Conservation (phyloP, 78 protist species). For the Dictyostelium citrinum region DNA sequence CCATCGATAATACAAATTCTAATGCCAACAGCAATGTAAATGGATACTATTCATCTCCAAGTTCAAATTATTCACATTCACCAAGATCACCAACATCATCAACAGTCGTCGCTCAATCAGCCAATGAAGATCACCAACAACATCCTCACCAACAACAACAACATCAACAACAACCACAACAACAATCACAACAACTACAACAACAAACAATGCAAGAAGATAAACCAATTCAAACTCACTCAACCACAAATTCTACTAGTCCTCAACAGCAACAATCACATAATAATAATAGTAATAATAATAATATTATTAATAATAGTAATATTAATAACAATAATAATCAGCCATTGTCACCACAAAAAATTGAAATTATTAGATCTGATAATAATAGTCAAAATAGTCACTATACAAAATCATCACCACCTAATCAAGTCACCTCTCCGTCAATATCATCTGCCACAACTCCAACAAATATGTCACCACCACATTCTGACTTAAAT, state of each 20-base stretch:
- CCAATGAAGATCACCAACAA: not conserved
- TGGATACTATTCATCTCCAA: slow-evolving; percentile 32
- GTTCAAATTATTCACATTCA: slow-evolving; percentile 22
- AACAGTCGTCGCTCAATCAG: not conserved
- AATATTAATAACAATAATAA: not conserved
- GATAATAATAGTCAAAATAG: not conserved
- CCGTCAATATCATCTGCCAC: slow-evolving; percentile 24
- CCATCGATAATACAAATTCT: not conserved
- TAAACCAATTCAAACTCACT: not conserved
- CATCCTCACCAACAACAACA: not conserved
- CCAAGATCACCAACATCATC: slow-evolving; percentile 40
- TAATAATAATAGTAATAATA: too few species aligned
- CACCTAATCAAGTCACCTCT: not conserved
- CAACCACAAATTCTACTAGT: not conserved
- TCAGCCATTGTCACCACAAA: not conserved
- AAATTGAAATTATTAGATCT: not conserved
- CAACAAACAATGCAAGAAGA: not conserved
- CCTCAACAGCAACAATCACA: not conserved
- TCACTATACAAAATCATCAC: not conserved
- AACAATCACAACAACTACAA: not conserved
- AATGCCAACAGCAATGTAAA: not conserved
- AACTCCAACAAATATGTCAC: slow-evolving; percentile 19
- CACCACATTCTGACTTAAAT: slow-evolving; percentile 15
- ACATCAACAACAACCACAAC: not conserved
- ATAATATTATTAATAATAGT: too few species aligned